A percentile compares a stretch with the other conserved stretches of the same genome.
Evolutionary conservation across 2,329 filamentous ascomycete genomes (phyloP).

Genomic region (Fusarium keratoplasticum): DNA sequence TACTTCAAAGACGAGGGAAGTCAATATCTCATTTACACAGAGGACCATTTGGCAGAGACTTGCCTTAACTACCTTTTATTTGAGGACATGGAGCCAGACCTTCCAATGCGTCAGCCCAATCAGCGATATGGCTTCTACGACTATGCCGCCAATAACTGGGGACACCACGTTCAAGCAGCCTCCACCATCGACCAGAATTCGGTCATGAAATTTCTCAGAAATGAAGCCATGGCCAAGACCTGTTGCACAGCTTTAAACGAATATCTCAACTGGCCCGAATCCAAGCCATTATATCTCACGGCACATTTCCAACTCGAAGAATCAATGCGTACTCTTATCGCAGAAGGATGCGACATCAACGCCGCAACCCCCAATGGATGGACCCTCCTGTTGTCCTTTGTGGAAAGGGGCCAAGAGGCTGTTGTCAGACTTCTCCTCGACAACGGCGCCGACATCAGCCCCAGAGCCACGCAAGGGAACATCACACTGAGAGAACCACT

Average conservation of each 20-base stretch:
- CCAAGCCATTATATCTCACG: background rate
- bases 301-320: background rate
- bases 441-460: background rate
- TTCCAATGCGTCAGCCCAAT: background rate
- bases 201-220: background rate
- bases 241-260: background rate
- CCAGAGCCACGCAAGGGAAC: background rate
- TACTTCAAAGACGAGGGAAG: background rate
- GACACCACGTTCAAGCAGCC: background rate
- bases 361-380: background rate
- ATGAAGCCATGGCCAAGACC: background rate
- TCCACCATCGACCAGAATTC: background rate
- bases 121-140: background rate
- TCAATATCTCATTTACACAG: background rate
- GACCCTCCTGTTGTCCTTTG: background rate
- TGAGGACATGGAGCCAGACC: background rate
- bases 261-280: background rate
- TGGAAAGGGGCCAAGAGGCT: background rate
- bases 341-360: background rate
- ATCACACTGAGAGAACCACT: background rate
- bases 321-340: background rate
- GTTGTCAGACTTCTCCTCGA: background rate
- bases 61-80: background rate
- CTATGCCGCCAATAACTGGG: background rate
- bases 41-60: background rate